These are phyloP conservation scores for Fusarium globosum DNA, from an alignment of 2,329 filamentous ascomycete species.

Conservation along the genomic window DNA sequence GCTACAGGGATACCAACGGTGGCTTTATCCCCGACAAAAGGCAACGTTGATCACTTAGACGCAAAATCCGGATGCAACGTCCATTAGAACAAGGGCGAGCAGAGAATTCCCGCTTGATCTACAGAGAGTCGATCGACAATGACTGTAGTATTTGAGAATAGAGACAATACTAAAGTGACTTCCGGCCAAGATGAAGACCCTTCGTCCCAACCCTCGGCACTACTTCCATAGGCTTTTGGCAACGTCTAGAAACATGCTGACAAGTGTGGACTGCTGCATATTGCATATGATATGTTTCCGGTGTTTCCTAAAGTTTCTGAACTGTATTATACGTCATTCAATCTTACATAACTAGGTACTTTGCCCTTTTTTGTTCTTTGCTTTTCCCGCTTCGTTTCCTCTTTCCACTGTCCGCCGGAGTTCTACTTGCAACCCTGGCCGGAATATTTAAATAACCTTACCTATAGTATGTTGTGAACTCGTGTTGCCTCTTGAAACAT, in stretches of 20 bases:
- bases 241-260: constrained; percentile 11
- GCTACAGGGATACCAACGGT: constrained; percentile 5
- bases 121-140: constrained; percentile 22
- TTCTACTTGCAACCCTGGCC: constrained; percentile 11
- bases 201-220: constrained; percentile 1
- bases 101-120: constrained; percentile 26
- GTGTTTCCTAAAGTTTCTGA: constrained; percentile 12
- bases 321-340: constrained; percentile 12
- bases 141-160: not conserved
- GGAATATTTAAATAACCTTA: constrained; percentile 20
- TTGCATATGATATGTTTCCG: constrained; percentile 11
- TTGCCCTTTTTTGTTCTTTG: constrained; percentile 4
- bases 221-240: not conserved
- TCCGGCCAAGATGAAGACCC: constrained; percentile 1
- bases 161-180: constrained; percentile 3
- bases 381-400: constrained; percentile 19
- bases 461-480: constrained; percentile 14
- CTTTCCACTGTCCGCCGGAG: constrained; percentile 8
- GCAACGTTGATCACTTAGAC: constrained; percentile 22
- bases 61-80: constrained; percentile 13
- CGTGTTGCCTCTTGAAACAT: constrained; percentile 27
- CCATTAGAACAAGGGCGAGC: not conserved
- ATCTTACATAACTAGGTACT: not conserved
- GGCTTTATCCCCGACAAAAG: constrained; percentile 15
- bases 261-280: constrained; percentile 1